Percentiles rank a stretch among this genome's conserved stretches.
Evolutionary conservation across 73 alveolate species (phyloP).

Genomic region (Uronychia setigera): DNA sequence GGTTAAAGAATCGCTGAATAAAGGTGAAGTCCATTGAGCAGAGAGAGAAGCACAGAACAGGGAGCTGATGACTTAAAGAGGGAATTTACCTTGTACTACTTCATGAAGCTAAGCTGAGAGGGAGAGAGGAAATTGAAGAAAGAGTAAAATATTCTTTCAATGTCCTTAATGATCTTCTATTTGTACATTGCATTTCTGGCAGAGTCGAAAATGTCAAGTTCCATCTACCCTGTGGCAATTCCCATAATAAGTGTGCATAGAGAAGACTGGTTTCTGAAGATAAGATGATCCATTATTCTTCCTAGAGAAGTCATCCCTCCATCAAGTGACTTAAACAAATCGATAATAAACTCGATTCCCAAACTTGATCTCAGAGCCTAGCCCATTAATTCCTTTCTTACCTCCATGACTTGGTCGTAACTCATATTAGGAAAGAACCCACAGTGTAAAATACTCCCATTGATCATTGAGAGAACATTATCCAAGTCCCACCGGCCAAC

Average conservation of each 20-base stretch:
- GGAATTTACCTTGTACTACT: background rate
- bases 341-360: background rate
- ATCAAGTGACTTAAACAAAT: background rate
- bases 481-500: background rate
- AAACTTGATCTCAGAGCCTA: background rate
- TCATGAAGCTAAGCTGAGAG: too few relatives aligned
- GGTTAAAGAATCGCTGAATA: too few relatives aligned
- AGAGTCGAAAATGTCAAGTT: background rate
- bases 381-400: too few relatives aligned
- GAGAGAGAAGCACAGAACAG: background rate
- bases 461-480: background rate
- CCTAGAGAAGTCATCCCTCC: background rate
- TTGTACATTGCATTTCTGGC: background rate
- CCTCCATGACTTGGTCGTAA: too few relatives aligned
- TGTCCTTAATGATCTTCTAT: background rate
- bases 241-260: background rate
- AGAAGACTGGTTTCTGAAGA: background rate
- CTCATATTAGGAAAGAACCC: too few relatives aligned
- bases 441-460: too few relatives aligned
- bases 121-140: background rate
- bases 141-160: background rate
- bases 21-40: background rate
- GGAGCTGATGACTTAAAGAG: background rate
- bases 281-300: background rate
- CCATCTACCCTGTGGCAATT: background rate